A percentile compares a stretch with the other conserved stretches of the same genome.
Evolutionary conservation across 352 stramenopile genomes (phyloP).

Genomic region (Stramenopiles sp.): DNA sequence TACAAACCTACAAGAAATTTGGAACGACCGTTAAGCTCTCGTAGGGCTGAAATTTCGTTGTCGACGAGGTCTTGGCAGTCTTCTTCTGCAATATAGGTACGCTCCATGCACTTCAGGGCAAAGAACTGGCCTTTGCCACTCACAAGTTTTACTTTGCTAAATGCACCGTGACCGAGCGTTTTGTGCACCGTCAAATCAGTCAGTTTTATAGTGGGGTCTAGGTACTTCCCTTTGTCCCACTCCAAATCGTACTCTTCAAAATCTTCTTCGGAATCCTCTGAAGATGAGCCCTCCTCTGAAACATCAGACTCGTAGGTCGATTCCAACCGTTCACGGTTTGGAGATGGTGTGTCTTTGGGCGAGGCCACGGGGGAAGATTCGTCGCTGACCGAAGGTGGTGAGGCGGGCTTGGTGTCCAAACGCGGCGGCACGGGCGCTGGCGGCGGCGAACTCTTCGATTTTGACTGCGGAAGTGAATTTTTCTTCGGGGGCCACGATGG

Average conservation of each 20-base stretch:
- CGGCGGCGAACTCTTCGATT: too few species aligned
- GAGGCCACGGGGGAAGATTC: too few species aligned
- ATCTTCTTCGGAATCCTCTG: not conserved
- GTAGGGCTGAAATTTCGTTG: not conserved
- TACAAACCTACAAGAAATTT: not conserved
- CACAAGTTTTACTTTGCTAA: conserved; percentile 1
- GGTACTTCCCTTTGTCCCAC: not conserved
- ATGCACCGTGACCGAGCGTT: not conserved
- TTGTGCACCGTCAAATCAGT: not conserved
- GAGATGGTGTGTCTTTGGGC: too few species aligned
- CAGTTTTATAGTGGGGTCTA: not conserved
- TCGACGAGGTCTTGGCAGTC: not conserved
- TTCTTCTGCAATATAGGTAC: not conserved
- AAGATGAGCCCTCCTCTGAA: not conserved
- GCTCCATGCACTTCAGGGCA: not conserved
- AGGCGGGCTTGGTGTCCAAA: too few species aligned
- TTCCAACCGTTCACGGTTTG: too few species aligned
- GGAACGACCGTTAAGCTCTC: not conserved
- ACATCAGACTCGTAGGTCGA: too few species aligned
- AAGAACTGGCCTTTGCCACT: not conserved
- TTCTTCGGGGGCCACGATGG: too few species aligned
- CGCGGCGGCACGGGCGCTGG: too few species aligned
- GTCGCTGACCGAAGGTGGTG: too few species aligned
- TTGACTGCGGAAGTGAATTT: too few species aligned
- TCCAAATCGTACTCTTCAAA: not conserved